A percentile compares a stretch with the other conserved stretches of the same genome.
Evolutionary conservation across 2,329 filamentous ascomycete species (phyloP).

Genomic region (Lasiodiplodia sp.): DNA sequence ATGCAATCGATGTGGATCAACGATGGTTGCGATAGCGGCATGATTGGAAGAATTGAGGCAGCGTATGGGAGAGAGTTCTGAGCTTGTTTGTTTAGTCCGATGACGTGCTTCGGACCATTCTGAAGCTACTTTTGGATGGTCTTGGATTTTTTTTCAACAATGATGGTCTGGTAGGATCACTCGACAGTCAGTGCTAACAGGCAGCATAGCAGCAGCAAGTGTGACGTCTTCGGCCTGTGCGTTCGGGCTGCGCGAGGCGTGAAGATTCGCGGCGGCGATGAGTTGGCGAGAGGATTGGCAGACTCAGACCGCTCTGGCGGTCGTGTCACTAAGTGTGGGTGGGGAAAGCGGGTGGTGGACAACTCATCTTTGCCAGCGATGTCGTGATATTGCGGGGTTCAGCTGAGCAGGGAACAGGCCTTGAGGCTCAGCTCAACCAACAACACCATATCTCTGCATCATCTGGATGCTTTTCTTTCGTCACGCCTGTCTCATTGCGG

Average conservation of each 20-base stretch:
- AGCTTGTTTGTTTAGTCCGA: constrained; percentile 5
- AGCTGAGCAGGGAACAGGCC: constrained; percentile 6
- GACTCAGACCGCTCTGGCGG: not conserved
- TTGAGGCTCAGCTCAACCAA: not conserved
- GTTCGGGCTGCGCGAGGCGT: constrained; percentile 7
- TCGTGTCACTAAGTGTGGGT: constrained; percentile 3
- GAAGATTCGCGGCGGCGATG: constrained; percentile 31
- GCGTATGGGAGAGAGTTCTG: not conserved
- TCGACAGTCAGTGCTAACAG: not conserved
- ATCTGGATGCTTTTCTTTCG: not conserved
- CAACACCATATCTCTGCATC: not conserved
- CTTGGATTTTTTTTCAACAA: constrained; percentile 63
- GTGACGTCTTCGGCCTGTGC: not conserved
- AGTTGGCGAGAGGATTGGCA: constrained; percentile 15
- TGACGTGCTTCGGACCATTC: constrained; percentile 50
- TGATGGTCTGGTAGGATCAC: constrained; percentile 46
- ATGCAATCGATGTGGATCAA: not conserved
- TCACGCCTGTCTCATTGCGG: not conserved
- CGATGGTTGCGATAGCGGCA: not conserved
- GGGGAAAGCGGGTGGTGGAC: not conserved
- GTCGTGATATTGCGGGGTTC: constrained; percentile 25
- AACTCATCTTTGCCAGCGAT: constrained; percentile 15
- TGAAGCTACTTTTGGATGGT: constrained; percentile 61
- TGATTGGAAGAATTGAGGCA: not conserved
- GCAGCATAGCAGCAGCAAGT: not conserved